Evolutionary conservation across 2,329 filamentous ascomycete genomes (phyloP), one percentile per base, ranked within the genome.

Genomic region (Pyrenochaeta sp.): DNA sequence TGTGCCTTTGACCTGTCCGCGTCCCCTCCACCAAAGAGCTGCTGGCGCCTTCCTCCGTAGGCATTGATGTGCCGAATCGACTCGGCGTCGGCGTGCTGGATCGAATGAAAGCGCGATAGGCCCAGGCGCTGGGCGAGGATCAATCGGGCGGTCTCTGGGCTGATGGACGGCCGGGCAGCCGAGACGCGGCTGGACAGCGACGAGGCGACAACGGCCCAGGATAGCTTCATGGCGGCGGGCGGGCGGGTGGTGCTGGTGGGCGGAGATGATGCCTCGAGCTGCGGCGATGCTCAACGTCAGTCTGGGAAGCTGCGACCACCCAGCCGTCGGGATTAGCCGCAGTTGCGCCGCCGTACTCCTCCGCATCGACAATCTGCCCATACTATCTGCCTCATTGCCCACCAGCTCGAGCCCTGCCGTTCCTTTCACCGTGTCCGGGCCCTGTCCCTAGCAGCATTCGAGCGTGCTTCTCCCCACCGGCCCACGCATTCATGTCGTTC

Each of bases 111-210:
- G 40, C 73, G 70, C 39, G 77, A 75, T 22, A 81, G 66, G 13
- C 77, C 77, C 18, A 79, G 71, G 56, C 77, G 67, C 61, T 79
- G 75, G 35, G 78, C 78, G 46, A 81, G 59, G 35, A 81, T 72
- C 44, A 81, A 62, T 60, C 78, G 71, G 53, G 78, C 76, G 26
- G 74, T 73, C 41, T 74, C 69, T 11, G 77, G 72, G 55, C 43
- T 60, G 47, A 72, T 52, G 19, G 60, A 55, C 24, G 65, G 40
- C 62, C 74, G 22, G 60, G 52, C 19, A 63, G 68, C 58, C 15
- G 58, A 53, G 23, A 65, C 63, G 13, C 66, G 51, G 56, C 65
- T 71, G 60, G 61, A 71, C 31, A 77, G 63, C 47, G 71, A 74
- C 21, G 74, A 68, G 48, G 72, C 48, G 43, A 73, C 49, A 47